Percentiles rank a stretch among this genome's conserved stretches.
These are phyloP conservation scores for Coemansia sp. DNA, from an alignment of 192 early-diverging fungal genomes.

Conservation along the genomic window DNA sequence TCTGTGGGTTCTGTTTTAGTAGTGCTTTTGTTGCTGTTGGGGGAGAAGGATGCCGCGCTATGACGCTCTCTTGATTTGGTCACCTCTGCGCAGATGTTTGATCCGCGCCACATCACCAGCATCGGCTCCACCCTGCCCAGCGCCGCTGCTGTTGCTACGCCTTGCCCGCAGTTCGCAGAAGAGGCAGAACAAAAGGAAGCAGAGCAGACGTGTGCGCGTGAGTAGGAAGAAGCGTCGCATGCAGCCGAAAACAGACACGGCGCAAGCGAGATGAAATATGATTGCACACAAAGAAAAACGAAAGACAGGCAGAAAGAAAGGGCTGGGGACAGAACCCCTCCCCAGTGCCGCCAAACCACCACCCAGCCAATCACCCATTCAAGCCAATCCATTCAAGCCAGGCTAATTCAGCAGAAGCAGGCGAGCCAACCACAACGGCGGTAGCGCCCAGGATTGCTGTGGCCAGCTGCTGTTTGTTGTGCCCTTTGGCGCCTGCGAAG, in stretches of 20 bases:
- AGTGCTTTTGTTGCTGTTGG: not conserved
- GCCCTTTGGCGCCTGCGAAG: too few species aligned
- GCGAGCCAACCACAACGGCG: not conserved
- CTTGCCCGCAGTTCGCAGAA: too few species aligned
- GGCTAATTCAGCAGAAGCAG: not conserved
- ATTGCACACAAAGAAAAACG: not conserved
- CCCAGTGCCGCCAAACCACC: not conserved
- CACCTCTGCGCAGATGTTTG: constrained; percentile 1
- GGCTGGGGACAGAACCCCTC: not conserved
- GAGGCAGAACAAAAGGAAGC: not conserved
- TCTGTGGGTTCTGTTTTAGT: too few species aligned
- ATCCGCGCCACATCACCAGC: not conserved
- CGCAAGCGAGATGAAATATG: not conserved
- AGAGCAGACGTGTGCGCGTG: not conserved
- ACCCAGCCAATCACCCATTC: not conserved
- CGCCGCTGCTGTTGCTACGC: too few species aligned
- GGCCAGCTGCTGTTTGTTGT: not conserved
- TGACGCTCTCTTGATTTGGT: not conserved
- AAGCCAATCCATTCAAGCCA: not conserved
- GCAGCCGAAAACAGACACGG: not conserved
- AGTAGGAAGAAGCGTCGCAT: not conserved
- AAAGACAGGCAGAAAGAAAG: not conserved
- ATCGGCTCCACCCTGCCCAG: not conserved
- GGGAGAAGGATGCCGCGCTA: not conserved
- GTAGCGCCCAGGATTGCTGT: not conserved